Evolutionary conservation across 2,329 filamentous ascomycete genomes (phyloP).

Genomic region (Sclerotiophoma versabilis): DNA sequence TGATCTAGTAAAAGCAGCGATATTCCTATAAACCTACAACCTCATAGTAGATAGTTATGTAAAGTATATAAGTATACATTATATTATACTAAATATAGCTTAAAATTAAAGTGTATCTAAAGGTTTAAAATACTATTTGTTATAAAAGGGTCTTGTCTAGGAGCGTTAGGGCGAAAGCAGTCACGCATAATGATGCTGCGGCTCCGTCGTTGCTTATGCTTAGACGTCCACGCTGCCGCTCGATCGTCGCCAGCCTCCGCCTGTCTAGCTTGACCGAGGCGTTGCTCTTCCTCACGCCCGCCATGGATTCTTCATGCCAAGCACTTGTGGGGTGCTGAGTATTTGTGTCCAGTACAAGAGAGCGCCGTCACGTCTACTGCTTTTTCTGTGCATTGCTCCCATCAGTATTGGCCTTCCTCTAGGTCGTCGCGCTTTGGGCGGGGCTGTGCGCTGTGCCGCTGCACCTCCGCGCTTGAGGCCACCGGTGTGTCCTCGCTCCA

Average conservation of each 20-base stretch:
- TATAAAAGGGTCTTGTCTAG: no score
- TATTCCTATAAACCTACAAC: no score
- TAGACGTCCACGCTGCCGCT: neutral
- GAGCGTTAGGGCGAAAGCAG: neutral
- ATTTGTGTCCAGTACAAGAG: neutral
- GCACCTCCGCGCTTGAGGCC: neutral
- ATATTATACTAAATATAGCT: no score
- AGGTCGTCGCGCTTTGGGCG: neutral
- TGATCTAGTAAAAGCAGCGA: no score
- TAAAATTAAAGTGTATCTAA: no score
- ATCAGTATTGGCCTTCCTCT: neutral
- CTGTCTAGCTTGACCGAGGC: neutral
- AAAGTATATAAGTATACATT: no score
- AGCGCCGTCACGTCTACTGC: neutral
- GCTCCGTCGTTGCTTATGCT: neutral
- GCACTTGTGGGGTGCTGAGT: neutral
- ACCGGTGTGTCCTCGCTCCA: neutral
- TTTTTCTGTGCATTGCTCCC: neutral
- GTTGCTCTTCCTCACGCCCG: neutral
- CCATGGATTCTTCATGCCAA: neutral
- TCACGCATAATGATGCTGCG: neutral
- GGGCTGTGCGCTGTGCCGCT: neutral
- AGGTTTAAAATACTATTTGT: no score
- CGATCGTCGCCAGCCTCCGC: neutral
- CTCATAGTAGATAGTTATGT: no score